Conservation (phyloP, 805 yeast species). For the Cyberlindnera galapagoensis region DNA sequence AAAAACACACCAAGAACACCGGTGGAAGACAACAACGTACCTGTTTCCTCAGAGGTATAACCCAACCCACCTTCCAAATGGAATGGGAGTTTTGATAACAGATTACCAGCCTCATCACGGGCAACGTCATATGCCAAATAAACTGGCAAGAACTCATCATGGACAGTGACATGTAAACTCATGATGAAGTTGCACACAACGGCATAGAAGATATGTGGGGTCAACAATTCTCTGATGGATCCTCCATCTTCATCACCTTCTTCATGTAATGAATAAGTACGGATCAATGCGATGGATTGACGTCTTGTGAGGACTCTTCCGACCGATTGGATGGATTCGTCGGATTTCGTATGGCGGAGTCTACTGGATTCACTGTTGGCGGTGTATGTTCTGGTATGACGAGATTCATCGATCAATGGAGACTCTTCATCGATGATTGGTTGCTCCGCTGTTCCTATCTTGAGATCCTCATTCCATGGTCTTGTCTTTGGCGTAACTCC, state of each 20-base stretch:
- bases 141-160: slow-evolving; percentile 50
- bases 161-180: slow-evolving; percentile 43
- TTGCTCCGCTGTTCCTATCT: slow-evolving; percentile 9
- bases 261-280: slow-evolving; percentile 27
- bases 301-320: slow-evolving; percentile 25
- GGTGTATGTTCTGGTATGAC: too few species aligned
- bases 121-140: slow-evolving; percentile 37
- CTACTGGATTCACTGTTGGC: background rate
- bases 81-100: slow-evolving; percentile 39
- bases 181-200: slow-evolving; percentile 34
- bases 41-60: slow-evolving; percentile 39
- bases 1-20: slow-evolving; percentile 49
- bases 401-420: slow-evolving; percentile 3
- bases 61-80: slow-evolving; percentile 48
- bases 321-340: slow-evolving; percentile 23
- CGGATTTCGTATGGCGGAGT: slow-evolving; percentile 2
- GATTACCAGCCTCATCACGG: slow-evolving; percentile 19
- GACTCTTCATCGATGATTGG: slow-evolving; percentile 14
- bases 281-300: slow-evolving; percentile 25
- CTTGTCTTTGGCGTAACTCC: slow-evolving; percentile 19
- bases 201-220: slow-evolving; percentile 28
- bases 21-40: slow-evolving; percentile 42
- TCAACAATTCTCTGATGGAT: slow-evolving; percentile 22
- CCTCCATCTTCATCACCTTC: slow-evolving; percentile 20
- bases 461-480: slow-evolving; percentile 20